These are phyloP conservation scores for Cryptosporidium meleagridis DNA, from an alignment of 169 alveolate species.

Conservation along the genomic window DNA sequence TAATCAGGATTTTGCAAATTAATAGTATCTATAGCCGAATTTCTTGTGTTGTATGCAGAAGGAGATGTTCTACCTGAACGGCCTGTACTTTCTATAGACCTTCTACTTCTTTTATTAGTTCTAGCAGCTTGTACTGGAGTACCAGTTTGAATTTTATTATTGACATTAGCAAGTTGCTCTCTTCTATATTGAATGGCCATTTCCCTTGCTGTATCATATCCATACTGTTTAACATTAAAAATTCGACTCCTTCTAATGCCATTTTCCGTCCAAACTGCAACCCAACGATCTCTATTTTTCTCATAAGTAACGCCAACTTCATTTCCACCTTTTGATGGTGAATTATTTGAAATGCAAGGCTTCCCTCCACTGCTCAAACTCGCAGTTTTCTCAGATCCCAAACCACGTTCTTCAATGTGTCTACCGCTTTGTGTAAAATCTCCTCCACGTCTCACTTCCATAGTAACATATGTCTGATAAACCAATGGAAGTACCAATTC, in stretches of 20 bases:
- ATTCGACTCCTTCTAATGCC: conserved; percentile 73
- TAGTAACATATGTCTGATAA: conserved; percentile 52
- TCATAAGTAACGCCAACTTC: conserved; percentile 73
- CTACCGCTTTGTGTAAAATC: background rate
- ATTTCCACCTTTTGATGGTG: conserved; percentile 47
- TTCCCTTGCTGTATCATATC: conserved; percentile 73
- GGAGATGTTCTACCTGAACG: conserved; percentile 28
- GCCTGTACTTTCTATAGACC: background rate
- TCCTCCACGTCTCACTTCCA: conserved; percentile 17
- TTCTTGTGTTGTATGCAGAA: conserved; percentile 49
- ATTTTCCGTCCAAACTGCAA: conserved; percentile 75
- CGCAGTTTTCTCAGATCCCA: background rate
- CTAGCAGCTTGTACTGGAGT: conserved; percentile 6
- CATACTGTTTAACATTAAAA: conserved; percentile 72
- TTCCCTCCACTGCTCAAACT: background rate
- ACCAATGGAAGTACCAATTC: conserved; percentile 53
- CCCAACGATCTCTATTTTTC: conserved; percentile 75
- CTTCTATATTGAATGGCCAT: conserved; percentile 70
- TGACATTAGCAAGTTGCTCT: conserved; percentile 31
- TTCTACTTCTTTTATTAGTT: conserved; percentile 47
- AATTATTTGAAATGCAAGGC: background rate
- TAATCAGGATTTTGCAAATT: conserved; percentile 24
- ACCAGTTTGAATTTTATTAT: background rate
- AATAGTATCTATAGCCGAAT: conserved; percentile 12
- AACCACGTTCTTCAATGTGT: background rate